Base-by-base conservation (phyloP, 108 stramenopile species). In the Seminavis robusta region DNA sequence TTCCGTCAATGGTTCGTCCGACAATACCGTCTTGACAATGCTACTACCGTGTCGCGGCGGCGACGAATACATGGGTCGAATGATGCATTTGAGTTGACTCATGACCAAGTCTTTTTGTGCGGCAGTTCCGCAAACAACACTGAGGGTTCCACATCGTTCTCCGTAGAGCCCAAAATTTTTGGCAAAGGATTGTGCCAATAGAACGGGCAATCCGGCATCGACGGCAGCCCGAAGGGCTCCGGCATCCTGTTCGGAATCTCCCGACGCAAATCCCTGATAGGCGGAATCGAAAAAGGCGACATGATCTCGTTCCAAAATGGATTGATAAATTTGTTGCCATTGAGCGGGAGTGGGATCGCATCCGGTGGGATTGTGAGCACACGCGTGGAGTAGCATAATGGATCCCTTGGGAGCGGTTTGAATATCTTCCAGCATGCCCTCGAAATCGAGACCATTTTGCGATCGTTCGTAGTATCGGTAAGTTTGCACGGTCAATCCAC, bases 151-250 rank as follows among this genome's bases (percentile, higher is more conserved):
- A 43, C 92, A 88, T 19, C 98, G 78, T 62, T 98, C 90, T 38
- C 98, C 98, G 62, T 99, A 99, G 41, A 99, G 75, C 4, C 98
- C 98, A 69, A 99, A 99, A 78, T 99, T 99, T 78, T 99, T 99
- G 36, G 96, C 94, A 72, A 95, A 99, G 25, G 92, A 94, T 71
- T 99, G 98, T 2, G 86, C 90, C 62, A 99, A 68, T 13, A 90
- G 55, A 29, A 99, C 61, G 40, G 85, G 82, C 51, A 97, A 86
- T 5, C 95, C 96, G 31, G 90, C 88, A 0, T 54, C 68, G 5
- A 94, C 94, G 52, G 97, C 97, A 47, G 59, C 58, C n/a, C 97
- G 89, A 25, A 99, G 61, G 3, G 96, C 86, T 34, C 52, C 58
- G 23, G 97, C 97, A 75, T 98, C 98, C 21, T 73, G 71, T 62